These are phyloP conservation scores for Ophiostoma quercus DNA, from an alignment of 2,329 filamentous ascomycete genomes.

Conservation along the genomic window DNA sequence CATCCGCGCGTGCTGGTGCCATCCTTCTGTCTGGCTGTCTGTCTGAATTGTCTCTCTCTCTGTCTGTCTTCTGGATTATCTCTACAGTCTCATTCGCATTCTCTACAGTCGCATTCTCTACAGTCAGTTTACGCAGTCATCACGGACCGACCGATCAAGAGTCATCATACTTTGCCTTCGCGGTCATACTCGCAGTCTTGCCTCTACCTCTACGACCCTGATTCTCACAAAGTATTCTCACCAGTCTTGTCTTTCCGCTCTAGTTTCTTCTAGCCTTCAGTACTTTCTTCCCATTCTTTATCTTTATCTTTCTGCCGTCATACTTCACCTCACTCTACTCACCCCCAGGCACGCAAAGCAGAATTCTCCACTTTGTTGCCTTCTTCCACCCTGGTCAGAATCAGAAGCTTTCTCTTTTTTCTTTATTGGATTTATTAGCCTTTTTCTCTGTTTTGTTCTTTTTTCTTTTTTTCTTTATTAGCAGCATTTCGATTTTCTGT, in stretches of 20 bases:
- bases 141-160: background rate
- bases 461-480: background rate
- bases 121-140: background rate
- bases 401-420: slow-evolving; percentile 14
- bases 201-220: too few species aligned
- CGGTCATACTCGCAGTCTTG: too few species aligned
- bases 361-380: background rate
- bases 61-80: background rate
- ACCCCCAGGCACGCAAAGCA: background rate
- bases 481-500: background rate
- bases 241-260: too few species aligned
- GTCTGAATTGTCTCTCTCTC: background rate
- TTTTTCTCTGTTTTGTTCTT: background rate
- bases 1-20: slow-evolving; percentile 10
- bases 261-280: too few species aligned
- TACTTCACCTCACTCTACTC: background rate
- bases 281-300: too few species aligned
- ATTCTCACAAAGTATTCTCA: too few species aligned
- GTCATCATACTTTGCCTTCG: background rate
- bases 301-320: background rate
- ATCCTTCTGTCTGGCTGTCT: background rate
- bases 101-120: too few species aligned
- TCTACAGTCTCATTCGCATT: background rate
- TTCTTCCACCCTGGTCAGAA: slow-evolving; percentile 10
- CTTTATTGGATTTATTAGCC: slow-evolving; percentile 2